Evolutionary conservation across 345 rosid genomes (phyloP), one percentile per base, ranked within the genome.

Genomic region (Citrus unshiu): DNA sequence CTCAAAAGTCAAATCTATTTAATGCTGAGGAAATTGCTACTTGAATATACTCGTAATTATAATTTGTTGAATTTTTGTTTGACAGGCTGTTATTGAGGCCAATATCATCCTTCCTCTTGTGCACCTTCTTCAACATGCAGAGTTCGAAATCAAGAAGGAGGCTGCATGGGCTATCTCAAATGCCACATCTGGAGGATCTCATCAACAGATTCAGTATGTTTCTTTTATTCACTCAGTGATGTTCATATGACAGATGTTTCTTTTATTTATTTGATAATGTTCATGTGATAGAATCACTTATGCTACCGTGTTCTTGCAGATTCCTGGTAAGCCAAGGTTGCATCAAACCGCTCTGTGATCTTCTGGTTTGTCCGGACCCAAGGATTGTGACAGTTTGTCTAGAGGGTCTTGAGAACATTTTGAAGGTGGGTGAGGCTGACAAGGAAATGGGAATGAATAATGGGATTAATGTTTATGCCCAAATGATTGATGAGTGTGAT

Each of bases 101-200:
- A 88, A 88, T 80, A 86, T 92, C 60, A 86, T 89, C 78, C 87
- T 80, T 19, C 96, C 98, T 70, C 91, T 93, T 39, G 95, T 93
- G 74, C 90, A 89, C 78, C 88, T 93, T 77, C 96, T 93, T 58
- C 93, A 90, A 83, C 85, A 80, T 82, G 92, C 96, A 0, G 98
- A 93, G 85, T 92, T 93, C 77, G 96, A 93, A 78, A 89, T 93
- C 69, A 93, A 93, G 88, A 91, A 91, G 82, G 97, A 93, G 89
- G 95, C 94, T 73, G 94, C 97, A 5, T 91, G 97, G 97, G 94
- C 94, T 27, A 88, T 93, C 72, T 93, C 97, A 46, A 93, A 91
- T 84, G 96, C 96, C 84, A 93, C 96, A 60, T 93, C 98, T 46
- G 96, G 98, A 78, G 96, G 98, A 61, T 85, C 93, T 71, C 96